phyloP scores from a whole-genome alignment of 169 alveolate species.

The Theileria equi region DNA sequence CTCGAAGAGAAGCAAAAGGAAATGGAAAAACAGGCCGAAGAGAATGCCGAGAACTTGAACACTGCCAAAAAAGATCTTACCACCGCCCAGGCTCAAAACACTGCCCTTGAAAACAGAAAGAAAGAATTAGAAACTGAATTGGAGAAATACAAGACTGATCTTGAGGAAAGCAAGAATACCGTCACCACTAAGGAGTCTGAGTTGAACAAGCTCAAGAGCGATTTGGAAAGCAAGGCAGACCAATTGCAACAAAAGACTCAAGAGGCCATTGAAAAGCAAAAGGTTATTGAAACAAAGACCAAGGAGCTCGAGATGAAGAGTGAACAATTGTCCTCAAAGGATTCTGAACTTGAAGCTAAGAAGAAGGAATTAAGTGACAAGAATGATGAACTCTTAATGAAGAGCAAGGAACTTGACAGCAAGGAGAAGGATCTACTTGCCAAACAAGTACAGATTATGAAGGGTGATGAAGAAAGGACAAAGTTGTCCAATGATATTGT shows the following conservation, averaged over 20 bases:
- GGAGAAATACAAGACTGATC: too few relatives aligned
- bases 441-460: constrained; percentile 1
- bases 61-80: not conserved
- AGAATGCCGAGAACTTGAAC: too few relatives aligned
- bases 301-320: not conserved
- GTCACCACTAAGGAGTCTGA: too few relatives aligned
- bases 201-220: too few relatives aligned
- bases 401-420: not conserved
- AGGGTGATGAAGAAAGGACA: not conserved
- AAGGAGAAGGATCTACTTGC: constrained; percentile 2
- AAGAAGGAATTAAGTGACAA: constrained; percentile 3
- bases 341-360: constrained; percentile 8
- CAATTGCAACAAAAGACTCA: not conserved
- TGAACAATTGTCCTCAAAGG: constrained; percentile 2
- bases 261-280: not conserved
- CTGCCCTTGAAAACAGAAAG: not conserved
- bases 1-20: not conserved
- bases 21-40: too few relatives aligned
- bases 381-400: too few relatives aligned
- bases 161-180: too few relatives aligned
- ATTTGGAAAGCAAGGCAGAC: too few relatives aligned
- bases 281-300: not conserved
- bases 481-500: too few relatives aligned
- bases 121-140: constrained; percentile 4
- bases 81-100: not conserved